Base-by-base conservation (phyloP, 345 rosid species). In the Firmiana major region DNA sequence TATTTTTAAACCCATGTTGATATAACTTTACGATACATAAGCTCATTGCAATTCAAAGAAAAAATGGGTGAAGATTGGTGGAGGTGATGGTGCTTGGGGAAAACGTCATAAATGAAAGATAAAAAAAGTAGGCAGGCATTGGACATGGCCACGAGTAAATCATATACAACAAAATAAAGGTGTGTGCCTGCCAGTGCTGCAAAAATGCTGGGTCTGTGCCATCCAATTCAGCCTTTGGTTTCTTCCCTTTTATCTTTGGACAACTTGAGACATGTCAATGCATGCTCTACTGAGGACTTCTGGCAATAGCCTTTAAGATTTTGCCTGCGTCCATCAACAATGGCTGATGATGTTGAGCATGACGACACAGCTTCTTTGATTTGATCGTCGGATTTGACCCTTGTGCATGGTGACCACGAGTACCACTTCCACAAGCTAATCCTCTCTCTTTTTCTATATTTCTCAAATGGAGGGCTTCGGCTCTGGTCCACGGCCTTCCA, bases 351-450 rank as follows among this genome's bases (percentile, higher is more conserved):
- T 70, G 76, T 53, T 62, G 1, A 42, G 54, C 68, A 58, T 74
- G 81, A 78, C 76, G 81, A 75, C 79, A 58, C 45, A 15, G 0
- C 26, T 19, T 64, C 21, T 31, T 31, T 31, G 66, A 63, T 57
- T 54, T 68, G 76, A 74, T 68, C 36, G 46, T 46, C 0, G 13
- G 57, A 68, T 7, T 63, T 74, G 78, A 74, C 73, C 76, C 19
- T 78, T 51, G 17, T 70, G 79, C 81, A 75, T 71, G 79, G 77
- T 78, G 84, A 75, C 57, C 74, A 81, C 73, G 76, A 62, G 76
- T 53, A 68, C 73, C 84, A 70, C 79, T 75, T 70, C 53, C 79
- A 36, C 60, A 71, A 76, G 45, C 63, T 53, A n/a, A 9, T 24
- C 13, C 9, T 1, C 7, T 1, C 11, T 53, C n/a, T 43, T 60